phyloP scores from a whole-genome alignment of 352 stramenopile genomes.

The Phytophthora constricta region DNA sequence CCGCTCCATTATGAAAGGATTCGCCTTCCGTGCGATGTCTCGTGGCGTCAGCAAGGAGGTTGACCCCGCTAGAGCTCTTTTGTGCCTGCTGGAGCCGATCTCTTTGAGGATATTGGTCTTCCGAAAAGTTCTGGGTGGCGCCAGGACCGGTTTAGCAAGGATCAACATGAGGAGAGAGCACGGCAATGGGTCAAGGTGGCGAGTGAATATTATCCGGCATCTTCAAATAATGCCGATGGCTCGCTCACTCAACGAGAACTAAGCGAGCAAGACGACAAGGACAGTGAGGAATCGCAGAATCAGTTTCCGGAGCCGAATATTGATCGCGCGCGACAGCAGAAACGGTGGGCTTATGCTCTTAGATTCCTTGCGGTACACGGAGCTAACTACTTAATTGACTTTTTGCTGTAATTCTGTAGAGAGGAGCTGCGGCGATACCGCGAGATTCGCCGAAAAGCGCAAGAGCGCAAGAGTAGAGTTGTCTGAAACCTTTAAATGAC shows the following conservation, averaged over 20 bases:
- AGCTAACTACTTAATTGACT: not conserved
- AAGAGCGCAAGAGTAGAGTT: conserved; percentile 59
- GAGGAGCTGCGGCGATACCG: conserved; percentile 77
- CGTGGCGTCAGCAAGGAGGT: conserved; percentile 69
- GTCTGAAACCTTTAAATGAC: conserved; percentile 9
- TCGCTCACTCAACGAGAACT: conserved; percentile 26
- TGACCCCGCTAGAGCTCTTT: conserved; percentile 72
- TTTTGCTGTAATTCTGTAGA: conserved; percentile 18
- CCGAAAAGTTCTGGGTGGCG: conserved; percentile 69
- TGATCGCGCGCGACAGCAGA: conserved; percentile 73
- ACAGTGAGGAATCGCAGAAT: conserved; percentile 29
- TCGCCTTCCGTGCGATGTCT: conserved; percentile 60
- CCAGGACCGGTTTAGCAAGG: conserved; percentile 54
- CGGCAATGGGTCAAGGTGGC: conserved; percentile 73
- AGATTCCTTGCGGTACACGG: not conserved
- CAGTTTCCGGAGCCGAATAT: conserved; percentile 74
- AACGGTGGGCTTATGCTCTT: conserved; percentile 39
- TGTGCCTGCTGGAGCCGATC: conserved; percentile 70
- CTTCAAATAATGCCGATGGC: conserved; percentile 42
- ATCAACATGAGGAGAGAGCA: conserved; percentile 68
- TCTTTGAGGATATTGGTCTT: conserved; percentile 80
- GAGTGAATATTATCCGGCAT: conserved; percentile 68
- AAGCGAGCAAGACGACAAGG: conserved; percentile 38
- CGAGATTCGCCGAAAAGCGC: conserved; percentile 57
- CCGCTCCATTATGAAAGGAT: conserved; percentile 64